phyloP scores from a whole-genome alignment of 2,329 filamentous ascomycete genomes.

The Diaporthe vexans region DNA sequence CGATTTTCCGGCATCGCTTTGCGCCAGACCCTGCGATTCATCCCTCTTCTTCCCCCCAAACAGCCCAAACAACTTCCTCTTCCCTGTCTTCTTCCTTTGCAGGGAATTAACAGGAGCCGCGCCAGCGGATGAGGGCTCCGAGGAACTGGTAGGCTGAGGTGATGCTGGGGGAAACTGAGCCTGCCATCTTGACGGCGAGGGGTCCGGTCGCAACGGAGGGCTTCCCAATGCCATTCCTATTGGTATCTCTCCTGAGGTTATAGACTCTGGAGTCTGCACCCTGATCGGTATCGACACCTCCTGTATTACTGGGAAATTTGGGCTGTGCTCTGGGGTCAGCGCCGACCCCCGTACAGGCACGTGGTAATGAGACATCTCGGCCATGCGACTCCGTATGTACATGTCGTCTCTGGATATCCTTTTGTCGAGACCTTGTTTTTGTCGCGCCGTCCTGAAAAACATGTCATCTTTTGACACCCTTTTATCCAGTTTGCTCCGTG shows the following conservation, averaged over 20 bases:
- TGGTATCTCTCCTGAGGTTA: conserved; percentile 59
- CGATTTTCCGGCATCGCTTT: conserved; percentile 43
- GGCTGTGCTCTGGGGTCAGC: conserved; percentile 60
- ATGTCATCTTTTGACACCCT: conserved; percentile 62
- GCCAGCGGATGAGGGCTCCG: conserved; percentile 34
- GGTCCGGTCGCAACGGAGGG: conserved; percentile 62
- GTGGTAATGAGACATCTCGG: conserved; percentile 53
- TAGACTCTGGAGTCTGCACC: conserved; percentile 59
- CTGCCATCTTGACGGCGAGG: conserved; percentile 48
- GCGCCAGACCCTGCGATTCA: conserved; percentile 45
- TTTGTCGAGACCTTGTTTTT: conserved; percentile 50
- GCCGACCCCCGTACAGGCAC: conserved; percentile 57
- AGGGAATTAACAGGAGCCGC: conserved; percentile 40
- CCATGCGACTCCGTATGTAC: conserved; percentile 50
- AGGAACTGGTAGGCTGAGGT: conserved; percentile 38
- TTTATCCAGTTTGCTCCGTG: conserved; percentile 52
- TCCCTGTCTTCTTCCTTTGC: conserved; percentile 65
- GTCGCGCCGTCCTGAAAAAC: conserved; percentile 49
- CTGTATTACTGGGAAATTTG: conserved; percentile 50
- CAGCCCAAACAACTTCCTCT: conserved; percentile 71
- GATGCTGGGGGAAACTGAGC: conserved; percentile 44
- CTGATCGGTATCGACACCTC: conserved; percentile 53
- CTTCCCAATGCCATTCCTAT: conserved; percentile 85
- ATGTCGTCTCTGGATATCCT: conserved; percentile 61
- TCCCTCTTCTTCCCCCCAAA: conserved; percentile 60